These are phyloP conservation scores for Aspergillus ruber DNA, from an alignment of 2,329 filamentous ascomycete species.

Conservation along the genomic window DNA sequence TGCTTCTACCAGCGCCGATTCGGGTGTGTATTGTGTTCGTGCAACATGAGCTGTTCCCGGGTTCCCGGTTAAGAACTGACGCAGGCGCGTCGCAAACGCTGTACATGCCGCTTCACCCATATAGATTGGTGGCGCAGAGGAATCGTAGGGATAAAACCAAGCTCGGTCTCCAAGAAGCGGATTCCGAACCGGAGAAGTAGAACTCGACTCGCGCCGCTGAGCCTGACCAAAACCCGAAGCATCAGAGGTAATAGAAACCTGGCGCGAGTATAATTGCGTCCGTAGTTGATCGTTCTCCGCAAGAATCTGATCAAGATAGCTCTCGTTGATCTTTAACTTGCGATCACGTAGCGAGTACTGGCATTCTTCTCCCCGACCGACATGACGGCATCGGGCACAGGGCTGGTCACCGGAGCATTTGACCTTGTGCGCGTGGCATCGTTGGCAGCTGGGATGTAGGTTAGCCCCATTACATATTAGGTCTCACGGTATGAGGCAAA, in stretches of 20 bases:
- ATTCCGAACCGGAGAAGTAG: slow-evolving; percentile 6
- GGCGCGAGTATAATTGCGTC: background rate
- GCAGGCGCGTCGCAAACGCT: slow-evolving; percentile 27
- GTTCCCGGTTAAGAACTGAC: slow-evolving; percentile 20
- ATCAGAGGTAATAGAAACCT: too few relatives aligned
- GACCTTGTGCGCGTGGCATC: slow-evolving; percentile 39
- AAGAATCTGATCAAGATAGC: slow-evolving; percentile 13
- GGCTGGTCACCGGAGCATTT: slow-evolving; percentile 39
- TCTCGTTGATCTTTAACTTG: slow-evolving; percentile 26
- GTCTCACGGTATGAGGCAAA: background rate
- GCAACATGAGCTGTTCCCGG: slow-evolving; percentile 16
- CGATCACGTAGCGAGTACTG: slow-evolving; percentile 32
- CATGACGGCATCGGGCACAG: slow-evolving; percentile 29
- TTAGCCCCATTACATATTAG: background rate
- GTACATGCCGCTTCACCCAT: slow-evolving; percentile 29
- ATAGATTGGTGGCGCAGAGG: slow-evolving; percentile 19
- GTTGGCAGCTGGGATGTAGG: slow-evolving; percentile 22
- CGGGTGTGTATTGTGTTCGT: slow-evolving; percentile 17
- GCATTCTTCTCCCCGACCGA: slow-evolving; percentile 26
- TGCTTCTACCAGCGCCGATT: slow-evolving; percentile 11
- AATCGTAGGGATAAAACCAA: slow-evolving; percentile 23
- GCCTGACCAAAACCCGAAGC: too few relatives aligned
- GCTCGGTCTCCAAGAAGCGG: slow-evolving; percentile 19
- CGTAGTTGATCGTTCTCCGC: slow-evolving; percentile 10
- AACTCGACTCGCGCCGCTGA: too few relatives aligned